These are phyloP conservation scores for Colletotrichum simmondsii DNA, from an alignment of 2,329 filamentous ascomycete genomes.

Conservation along the genomic window DNA sequence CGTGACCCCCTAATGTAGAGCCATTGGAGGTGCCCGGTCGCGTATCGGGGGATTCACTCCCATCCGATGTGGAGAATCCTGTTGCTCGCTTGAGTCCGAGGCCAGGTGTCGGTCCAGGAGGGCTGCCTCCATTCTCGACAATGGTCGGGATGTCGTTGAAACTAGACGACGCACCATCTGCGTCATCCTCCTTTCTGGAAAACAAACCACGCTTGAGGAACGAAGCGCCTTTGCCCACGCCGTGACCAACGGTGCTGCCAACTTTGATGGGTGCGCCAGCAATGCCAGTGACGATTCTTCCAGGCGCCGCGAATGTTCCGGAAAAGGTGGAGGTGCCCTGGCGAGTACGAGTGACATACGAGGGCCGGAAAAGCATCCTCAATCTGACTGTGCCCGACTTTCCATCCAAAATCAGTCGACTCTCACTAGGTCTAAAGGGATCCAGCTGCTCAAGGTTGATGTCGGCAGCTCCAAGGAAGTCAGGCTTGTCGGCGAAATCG, in stretches of 20 bases:
- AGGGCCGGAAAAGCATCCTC: constrained; percentile 90
- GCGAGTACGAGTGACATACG: constrained; percentile 86
- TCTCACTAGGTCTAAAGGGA: constrained; percentile 84
- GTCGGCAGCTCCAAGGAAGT: constrained; percentile 81
- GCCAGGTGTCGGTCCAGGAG: constrained; percentile 39
- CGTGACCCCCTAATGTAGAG: constrained; percentile 49
- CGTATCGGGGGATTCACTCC: constrained; percentile 36
- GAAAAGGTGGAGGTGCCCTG: constrained; percentile 95
- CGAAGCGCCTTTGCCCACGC: constrained; percentile 88
- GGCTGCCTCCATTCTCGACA: constrained; percentile 55
- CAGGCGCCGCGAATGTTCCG: constrained; percentile 87
- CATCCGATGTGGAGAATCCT: constrained; percentile 43
- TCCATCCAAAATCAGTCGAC: constrained; percentile 81
- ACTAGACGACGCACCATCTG: constrained; percentile 54
- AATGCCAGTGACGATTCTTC: constrained; percentile 85
- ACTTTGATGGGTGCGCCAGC: constrained; percentile 95
- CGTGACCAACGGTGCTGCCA: constrained; percentile 76
- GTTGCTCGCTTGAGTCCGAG: constrained; percentile 54
- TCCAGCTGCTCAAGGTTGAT: constrained; percentile 85
- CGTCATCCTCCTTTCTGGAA: constrained; percentile 72
- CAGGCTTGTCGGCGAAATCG: constrained; percentile 95
- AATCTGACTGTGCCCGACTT: constrained; percentile 88
- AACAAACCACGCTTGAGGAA: constrained; percentile 90
- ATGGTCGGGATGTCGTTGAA: constrained; percentile 48
- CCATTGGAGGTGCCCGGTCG: constrained; percentile 49